Conservation (phyloP, 805 yeast genomes). For the Pichia exigua region DNA sequence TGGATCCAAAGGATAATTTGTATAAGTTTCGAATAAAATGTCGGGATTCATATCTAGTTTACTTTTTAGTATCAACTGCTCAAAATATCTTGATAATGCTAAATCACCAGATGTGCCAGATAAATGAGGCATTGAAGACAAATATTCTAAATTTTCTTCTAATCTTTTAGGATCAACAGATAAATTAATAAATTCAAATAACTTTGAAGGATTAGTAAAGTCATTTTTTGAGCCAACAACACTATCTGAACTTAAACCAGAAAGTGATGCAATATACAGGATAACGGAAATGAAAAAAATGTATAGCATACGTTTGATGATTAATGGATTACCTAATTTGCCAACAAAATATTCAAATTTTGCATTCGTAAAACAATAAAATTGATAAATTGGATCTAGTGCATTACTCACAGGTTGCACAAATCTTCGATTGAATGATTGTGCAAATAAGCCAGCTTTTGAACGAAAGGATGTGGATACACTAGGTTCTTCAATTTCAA, state of each 20-base stretch:
- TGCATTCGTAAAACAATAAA: conserved; percentile 32
- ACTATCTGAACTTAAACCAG: conserved; percentile 44
- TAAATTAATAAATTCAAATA: conserved; percentile 42
- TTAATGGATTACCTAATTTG: conserved; percentile 77
- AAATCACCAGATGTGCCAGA: conserved; percentile 86
- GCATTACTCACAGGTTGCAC: conserved; percentile 38
- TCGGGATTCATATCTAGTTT: conserved; percentile 48
- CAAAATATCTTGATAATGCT: conserved; percentile 59
- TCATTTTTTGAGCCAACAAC: conserved; percentile 40
- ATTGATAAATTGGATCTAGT: conserved; percentile 46
- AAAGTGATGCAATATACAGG: conserved; percentile 49
- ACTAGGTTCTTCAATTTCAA: conserved; percentile 37
- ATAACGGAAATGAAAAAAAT: conserved; percentile 55
- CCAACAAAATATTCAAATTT: conserved; percentile 51
- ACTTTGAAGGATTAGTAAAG: conserved; percentile 51
- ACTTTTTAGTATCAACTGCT: conserved; percentile 48
- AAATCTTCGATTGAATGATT: conserved; percentile 28
- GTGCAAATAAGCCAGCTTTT: conserved; percentile 36
- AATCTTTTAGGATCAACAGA: conserved; percentile 49
- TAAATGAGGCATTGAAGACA: conserved; percentile 76
- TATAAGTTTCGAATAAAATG: conserved; percentile 42
- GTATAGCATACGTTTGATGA: conserved; percentile 69
- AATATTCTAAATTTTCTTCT: conserved; percentile 59
- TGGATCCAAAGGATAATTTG: conserved; percentile 52
- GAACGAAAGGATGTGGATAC: neutral